Base-by-base conservation (phyloP, 768 basidiomycete genomes). In the Pilatotrama ljubarskyi region DNA sequence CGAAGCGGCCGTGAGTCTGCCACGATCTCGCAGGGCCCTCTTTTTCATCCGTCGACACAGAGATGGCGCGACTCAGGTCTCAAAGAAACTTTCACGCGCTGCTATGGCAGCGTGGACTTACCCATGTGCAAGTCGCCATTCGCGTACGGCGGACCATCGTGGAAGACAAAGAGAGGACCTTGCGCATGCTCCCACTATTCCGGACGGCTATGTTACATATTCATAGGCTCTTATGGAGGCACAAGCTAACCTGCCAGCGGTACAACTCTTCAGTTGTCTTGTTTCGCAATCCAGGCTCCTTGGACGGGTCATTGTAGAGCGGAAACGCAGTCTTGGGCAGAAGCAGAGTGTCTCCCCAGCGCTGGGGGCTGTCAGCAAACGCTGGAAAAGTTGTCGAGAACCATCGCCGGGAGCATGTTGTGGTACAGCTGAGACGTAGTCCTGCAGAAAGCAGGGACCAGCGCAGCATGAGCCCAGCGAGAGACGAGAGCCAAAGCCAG, bases 121-220 rank as follows among this genome's bases (percentile, higher is more conserved):
- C 95, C 96, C 80, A 95, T 95, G 70, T 99, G 96, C 41, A 99
- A 76, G 70, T 92, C 84, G 0, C 97, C 97, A 70, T 99, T 99
- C 1, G 96, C 96, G 69, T 98, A 98, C 0, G 97, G 97, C 32
- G 96, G 96, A 0, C 96, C 97, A 72, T 99, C 96, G 64, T 96
- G 95, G 51, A 95, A 78, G 13, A 97, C 87, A 67, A 95, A 98
- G 29, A 85, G 69, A 1, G 86, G 83, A 2, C 90, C 83, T 35
- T 80, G 76, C 13, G 78, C 82, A 67, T 90, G 85, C 61, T 85
- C 76, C 75, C 79, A 82, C 93, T 95, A 68, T 17, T 24, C 52
- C 51, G 26, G 53, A 13, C 48, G 14, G 36, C 38, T 32, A 49
- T 43, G 55, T 51, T n/a, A 36, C 26, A 8, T 29, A 2, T 51